A percentile compares a stretch with the other conserved stretches of the same genome.
Evolutionary conservation across 306 rosid species (phyloP).

Genomic region (Casuarina glauca): DNA sequence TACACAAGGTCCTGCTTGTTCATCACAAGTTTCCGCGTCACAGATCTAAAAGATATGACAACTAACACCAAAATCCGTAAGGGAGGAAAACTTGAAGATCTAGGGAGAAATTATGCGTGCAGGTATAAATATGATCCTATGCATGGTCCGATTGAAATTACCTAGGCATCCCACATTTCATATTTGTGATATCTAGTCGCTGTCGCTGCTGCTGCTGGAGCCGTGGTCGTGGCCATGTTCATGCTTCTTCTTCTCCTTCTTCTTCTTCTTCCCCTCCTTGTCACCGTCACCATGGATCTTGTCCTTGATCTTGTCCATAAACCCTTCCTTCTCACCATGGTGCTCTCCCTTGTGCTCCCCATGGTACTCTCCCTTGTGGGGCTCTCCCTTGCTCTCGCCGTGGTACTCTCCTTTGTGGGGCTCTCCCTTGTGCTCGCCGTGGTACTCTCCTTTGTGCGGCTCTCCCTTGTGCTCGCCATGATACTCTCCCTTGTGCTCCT

Average conservation of each 20-base stretch:
- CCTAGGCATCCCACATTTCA: neutral
- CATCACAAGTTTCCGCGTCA: neutral
- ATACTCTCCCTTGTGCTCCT: constrained; percentile 18
- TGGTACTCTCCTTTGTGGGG: neutral
- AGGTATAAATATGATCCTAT: no score
- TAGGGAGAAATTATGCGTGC: no score
- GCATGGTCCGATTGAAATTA: neutral
- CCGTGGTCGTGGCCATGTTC: neutral
- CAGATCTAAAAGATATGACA: no score
- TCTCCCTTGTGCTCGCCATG: constrained; percentile 25
- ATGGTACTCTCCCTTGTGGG: constrained; percentile 1
- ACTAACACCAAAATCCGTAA: no score
- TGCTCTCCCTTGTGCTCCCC: constrained; percentile 8
- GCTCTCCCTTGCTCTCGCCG: neutral
- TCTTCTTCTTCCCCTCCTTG: constrained; percentile 37
- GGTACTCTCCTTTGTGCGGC: neutral
- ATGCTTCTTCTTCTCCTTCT: constrained; percentile 36
- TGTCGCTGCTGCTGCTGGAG: constrained; percentile 64
- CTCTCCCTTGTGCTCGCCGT: neutral
- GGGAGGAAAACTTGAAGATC: neutral
- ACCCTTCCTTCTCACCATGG: constrained; percentile 35
- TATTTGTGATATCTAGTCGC: constrained; percentile 39
- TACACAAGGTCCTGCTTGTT: neutral
- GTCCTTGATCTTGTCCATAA: constrained; percentile 40
- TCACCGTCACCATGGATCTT: neutral